Conservation (phyloP, 2,329 filamentous ascomycete species). For the Ciborinia camelliae region DNA sequence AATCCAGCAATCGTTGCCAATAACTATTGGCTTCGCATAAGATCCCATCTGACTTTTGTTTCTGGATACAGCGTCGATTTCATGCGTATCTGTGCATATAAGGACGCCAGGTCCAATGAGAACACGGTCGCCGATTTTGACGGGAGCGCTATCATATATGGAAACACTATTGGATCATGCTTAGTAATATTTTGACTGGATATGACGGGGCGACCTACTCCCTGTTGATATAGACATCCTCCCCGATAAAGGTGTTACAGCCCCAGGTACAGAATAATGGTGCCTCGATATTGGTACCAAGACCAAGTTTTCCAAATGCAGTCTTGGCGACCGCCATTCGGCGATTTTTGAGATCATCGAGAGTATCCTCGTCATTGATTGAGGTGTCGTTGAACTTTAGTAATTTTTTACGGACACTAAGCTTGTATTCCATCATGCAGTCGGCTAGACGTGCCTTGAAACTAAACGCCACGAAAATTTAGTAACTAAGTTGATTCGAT, state of each 20-base stretch:
- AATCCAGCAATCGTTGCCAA: conserved; percentile 55
- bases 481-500: not conserved
- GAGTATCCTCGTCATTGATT: conserved; percentile 22
- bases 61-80: conserved; percentile 55
- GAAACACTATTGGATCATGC: conserved; percentile 23
- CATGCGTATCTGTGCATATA: conserved; percentile 69
- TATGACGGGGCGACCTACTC: conserved; percentile 21
- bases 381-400: conserved; percentile 27
- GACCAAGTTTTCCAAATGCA: conserved; percentile 26
- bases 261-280: conserved; percentile 30
- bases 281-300: conserved; percentile 25
- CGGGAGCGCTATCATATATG: conserved; percentile 41
- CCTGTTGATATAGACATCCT: conserved; percentile 27
- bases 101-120: conserved; percentile 66
- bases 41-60: conserved; percentile 50
- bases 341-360: conserved; percentile 23
- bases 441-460: conserved; percentile 16
- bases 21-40: conserved; percentile 46
- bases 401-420: conserved; percentile 21
- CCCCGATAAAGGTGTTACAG: conserved; percentile 26
- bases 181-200: conserved; percentile 8
- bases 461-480: conserved; percentile 6
- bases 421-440: conserved; percentile 16
- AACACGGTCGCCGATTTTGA: conserved; percentile 41
- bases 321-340: conserved; percentile 23